Conservation (phyloP, 768 basidiomycete species). For the Kockovaella imperatae region DNA sequence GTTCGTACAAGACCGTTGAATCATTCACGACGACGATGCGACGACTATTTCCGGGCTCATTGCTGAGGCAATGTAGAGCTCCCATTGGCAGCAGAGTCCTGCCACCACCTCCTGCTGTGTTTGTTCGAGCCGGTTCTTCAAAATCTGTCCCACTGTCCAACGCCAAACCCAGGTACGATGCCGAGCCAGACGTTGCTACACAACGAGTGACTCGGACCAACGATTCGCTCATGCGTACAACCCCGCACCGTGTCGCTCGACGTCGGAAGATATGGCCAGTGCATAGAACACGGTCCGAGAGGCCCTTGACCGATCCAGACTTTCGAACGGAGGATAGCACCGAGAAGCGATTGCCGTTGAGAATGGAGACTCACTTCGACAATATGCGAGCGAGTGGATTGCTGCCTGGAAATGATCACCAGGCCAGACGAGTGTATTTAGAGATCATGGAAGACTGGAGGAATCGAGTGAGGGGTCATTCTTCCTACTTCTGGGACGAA, state of each 20-base stretch:
- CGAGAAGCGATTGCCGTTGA: neutral
- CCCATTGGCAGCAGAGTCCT: no score
- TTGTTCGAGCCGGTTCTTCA: no score
- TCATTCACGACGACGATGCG: no score
- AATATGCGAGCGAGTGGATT: neutral
- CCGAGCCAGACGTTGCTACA: no score
- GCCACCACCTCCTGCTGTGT: no score
- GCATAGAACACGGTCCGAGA: neutral
- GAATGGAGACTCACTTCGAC: neutral
- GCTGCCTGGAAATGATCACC: neutral
- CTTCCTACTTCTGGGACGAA: neutral
- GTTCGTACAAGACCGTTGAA: no score
- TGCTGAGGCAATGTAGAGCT: neutral
- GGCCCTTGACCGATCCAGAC: neutral
- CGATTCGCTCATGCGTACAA: neutral
- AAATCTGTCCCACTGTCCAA: no score
- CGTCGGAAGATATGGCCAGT: neutral
- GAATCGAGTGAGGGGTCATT: conserved; percentile 19
- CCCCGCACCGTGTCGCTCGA: neutral
- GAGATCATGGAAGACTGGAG: conserved; percentile 10
- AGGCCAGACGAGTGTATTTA: neutral
- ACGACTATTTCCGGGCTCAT: neutral
- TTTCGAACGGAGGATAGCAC: neutral
- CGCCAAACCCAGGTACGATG: no score
- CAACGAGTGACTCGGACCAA: no score